phyloP scores from a whole-genome alignment of 176 grass and related monocot species.

The Thalia dealbata region DNA sequence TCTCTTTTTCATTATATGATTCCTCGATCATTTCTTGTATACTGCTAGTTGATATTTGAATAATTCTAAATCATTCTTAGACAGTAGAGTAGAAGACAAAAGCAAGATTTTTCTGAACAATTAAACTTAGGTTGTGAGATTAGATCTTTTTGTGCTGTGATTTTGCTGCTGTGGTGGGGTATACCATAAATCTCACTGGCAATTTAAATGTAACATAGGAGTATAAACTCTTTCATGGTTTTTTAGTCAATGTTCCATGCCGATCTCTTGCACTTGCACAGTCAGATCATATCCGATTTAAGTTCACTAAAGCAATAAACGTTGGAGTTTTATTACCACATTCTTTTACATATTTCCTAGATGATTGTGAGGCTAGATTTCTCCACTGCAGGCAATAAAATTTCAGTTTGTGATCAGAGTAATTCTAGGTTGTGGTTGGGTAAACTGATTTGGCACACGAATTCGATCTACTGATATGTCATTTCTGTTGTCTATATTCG shows the following conservation, averaged over 20 bases:
- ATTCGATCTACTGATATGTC: not conserved
- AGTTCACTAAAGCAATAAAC: not conserved
- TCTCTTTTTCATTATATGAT: constrained; percentile 1
- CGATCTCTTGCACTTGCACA: not conserved
- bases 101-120: not conserved
- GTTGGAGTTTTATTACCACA: too few relatives aligned
- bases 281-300: not conserved
- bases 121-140: not conserved
- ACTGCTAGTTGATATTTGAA: not conserved
- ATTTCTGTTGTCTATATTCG: constrained; percentile 6
- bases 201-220: too few relatives aligned
- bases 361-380: not conserved
- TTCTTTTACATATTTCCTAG: not conserved
- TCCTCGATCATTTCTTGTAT: not conserved
- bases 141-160: too few relatives aligned
- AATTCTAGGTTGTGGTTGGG: too few relatives aligned
- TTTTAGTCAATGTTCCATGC: too few relatives aligned
- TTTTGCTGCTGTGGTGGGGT: too few relatives aligned
- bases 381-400: too few relatives aligned
- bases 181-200: too few relatives aligned
- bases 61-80: not conserved
- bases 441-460: not conserved
- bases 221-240: too few relatives aligned
- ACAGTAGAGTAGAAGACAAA: not conserved
- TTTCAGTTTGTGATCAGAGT: too few relatives aligned